Conservation (phyloP, 352 stramenopile species). For the Globisporangium rhizosaccharum region DNA sequence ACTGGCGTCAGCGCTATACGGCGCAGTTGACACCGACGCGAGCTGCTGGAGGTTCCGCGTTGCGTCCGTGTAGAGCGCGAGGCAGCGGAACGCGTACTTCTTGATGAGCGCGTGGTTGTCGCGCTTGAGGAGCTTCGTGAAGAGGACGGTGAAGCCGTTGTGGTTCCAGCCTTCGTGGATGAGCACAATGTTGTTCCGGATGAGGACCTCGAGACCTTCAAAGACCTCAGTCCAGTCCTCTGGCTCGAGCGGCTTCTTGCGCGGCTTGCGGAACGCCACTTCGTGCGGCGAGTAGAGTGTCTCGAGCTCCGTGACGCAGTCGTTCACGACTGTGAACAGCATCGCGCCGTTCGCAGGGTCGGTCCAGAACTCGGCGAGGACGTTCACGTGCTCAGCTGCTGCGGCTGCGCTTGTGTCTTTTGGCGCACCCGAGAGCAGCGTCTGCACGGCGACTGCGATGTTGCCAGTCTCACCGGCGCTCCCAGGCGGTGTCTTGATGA, state of each 20-base stretch:
- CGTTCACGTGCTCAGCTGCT: constrained; percentile 34
- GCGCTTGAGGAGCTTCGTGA: constrained; percentile 77
- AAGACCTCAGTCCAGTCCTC: constrained; percentile 89
- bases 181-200: constrained; percentile 62
- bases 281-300: constrained; percentile 78
- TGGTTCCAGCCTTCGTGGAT: constrained; percentile 82
- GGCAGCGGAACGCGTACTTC: constrained; percentile 85
- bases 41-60: constrained; percentile 71
- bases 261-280: constrained; percentile 73
- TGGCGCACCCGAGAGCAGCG: constrained; percentile 42
- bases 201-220: constrained; percentile 76
- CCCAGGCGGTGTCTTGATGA: constrained; percentile 56
- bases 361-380: constrained; percentile 71
- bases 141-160: constrained; percentile 74
- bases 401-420: constrained; percentile 34
- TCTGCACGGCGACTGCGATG: constrained; percentile 66
- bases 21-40: constrained; percentile 26
- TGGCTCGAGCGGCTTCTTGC: constrained; percentile 74
- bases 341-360: constrained; percentile 60
- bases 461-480: constrained; percentile 36
- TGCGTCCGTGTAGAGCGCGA: constrained; percentile 78
- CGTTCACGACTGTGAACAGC: constrained; percentile 74
- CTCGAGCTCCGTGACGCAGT: constrained; percentile 82
- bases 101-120: constrained; percentile 88
- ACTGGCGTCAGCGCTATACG: constrained; percentile 6